Evolutionary conservation across 306 rosid genomes (phyloP).

Genomic region (Hylodesmum podocarpum): DNA sequence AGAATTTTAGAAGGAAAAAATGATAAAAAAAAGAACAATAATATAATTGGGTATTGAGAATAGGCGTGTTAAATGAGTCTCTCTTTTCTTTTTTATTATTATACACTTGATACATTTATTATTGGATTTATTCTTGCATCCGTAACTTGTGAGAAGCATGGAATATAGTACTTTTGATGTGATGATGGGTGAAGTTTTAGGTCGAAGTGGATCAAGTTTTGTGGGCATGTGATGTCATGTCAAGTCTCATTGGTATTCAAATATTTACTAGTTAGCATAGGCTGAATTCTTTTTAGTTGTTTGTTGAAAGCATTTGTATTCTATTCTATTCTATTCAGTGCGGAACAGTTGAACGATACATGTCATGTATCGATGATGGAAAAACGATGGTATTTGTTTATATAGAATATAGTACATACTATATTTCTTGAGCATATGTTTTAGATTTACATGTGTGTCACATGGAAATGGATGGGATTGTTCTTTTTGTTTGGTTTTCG

Average conservation of each 20-base stretch:
- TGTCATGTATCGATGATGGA: background rate
- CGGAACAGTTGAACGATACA: slow-evolving; percentile 14
- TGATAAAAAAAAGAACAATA: background rate
- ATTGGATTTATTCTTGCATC: slow-evolving; percentile 93
- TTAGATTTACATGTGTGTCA: background rate
- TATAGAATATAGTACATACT: background rate
- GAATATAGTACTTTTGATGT: slow-evolving; percentile 20
- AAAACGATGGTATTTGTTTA: background rate
- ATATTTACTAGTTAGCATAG: slow-evolving; percentile 27
- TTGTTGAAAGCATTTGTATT: slow-evolving; percentile 17
- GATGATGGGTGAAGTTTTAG: slow-evolving; percentile 1
- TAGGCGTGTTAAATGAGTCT: slow-evolving; percentile 48
- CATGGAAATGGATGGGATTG: background rate
- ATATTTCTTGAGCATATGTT: background rate
- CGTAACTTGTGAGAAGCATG: slow-evolving; percentile 57
- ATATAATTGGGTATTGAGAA: slow-evolving; percentile 53
- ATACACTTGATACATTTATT: slow-evolving; percentile 66
- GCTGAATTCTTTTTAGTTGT: slow-evolving; percentile 36
- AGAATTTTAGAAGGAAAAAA: slow-evolving; percentile 11
- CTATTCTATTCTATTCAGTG: background rate
- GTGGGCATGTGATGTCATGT: slow-evolving; percentile 19
- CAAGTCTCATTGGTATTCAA: background rate
- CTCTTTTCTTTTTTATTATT: too few species aligned
- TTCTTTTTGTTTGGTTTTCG: background rate
- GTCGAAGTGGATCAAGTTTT: slow-evolving; percentile 24